A percentile compares a stretch with the other conserved stretches of the same genome.
These are phyloP conservation scores for Abelmoschus esculentus DNA, from an alignment of 345 rosid species.

Conservation along the genomic window DNA sequence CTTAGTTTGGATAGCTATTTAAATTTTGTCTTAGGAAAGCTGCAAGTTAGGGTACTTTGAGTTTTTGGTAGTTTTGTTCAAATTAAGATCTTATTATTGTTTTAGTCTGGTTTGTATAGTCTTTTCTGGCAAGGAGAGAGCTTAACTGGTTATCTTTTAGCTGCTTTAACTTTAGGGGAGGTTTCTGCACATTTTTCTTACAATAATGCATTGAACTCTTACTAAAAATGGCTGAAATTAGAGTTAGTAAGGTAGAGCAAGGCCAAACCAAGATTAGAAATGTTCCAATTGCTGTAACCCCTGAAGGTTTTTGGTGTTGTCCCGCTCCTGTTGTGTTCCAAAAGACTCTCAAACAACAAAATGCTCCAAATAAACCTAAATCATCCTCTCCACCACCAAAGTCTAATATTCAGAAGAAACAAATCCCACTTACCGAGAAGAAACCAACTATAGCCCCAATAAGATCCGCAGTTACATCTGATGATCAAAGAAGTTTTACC, in stretches of 20 bases:
- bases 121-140: background rate
- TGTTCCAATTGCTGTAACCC: slow-evolving; percentile 95
- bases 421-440: slow-evolving; percentile 38
- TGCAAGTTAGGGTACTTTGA: background rate
- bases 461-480: slow-evolving; percentile 44
- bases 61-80: background rate
- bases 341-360: slow-evolving; percentile 60
- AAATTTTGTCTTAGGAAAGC: background rate
- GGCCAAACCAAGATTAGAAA: slow-evolving; percentile 77
- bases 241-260: slow-evolving; percentile 58
- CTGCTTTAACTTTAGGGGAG: background rate
- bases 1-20: background rate
- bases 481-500: slow-evolving; percentile 35
- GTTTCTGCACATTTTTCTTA: slow-evolving; percentile 1
- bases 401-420: slow-evolving; percentile 41
- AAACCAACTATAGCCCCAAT: slow-evolving; percentile 40
- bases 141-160: slow-evolving; percentile 9
- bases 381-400: slow-evolving; percentile 58
- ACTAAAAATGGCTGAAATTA: slow-evolving; percentile 73
- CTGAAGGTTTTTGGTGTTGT: slow-evolving; percentile 99
- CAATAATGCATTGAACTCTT: slow-evolving; percentile 24
- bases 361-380: slow-evolving; percentile 54
- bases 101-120: background rate
- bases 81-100: background rate
- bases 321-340: slow-evolving; percentile 94